phyloP scores from a whole-genome alignment of 2,329 filamentous ascomycete species.

The Aspergillus phoenicis region DNA sequence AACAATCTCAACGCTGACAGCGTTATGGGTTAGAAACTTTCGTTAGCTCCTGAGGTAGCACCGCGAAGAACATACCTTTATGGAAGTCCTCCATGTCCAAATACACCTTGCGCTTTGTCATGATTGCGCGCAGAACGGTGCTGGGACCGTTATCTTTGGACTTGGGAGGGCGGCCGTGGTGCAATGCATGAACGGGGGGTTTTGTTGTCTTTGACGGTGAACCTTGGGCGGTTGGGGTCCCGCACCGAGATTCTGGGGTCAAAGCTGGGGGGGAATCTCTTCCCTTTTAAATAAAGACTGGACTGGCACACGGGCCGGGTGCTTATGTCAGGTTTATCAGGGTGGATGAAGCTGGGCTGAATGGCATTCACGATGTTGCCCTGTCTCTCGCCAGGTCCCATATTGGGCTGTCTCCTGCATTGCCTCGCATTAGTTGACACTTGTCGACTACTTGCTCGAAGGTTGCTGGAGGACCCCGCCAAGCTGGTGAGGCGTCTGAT shows the following conservation, averaged over 20 bases:
- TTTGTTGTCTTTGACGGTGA: not conserved
- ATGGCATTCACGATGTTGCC: not conserved
- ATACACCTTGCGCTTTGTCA: constrained; percentile 5
- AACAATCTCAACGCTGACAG: not conserved
- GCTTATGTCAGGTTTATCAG: not conserved
- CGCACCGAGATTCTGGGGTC: not conserved
- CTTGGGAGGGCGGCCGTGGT: not conserved
- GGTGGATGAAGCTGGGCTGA: not conserved
- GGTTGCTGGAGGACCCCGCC: not conserved
- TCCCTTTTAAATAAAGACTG: too few species aligned
- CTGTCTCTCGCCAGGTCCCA: not conserved
- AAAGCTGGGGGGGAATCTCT: not conserved
- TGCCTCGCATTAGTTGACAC: not conserved
- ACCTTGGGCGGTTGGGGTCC: not conserved
- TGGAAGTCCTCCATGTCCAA: constrained; percentile 8
- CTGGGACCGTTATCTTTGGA: not conserved
- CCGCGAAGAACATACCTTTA: not conserved
- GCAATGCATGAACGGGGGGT: not conserved
- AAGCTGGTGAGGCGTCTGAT: not conserved
- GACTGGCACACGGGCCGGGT: not conserved
- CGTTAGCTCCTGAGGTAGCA: not conserved
- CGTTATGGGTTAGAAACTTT: not conserved
- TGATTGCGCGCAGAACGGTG: not conserved
- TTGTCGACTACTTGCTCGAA: not conserved
- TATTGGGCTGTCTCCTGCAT: not conserved